Evolutionary conservation across 305 asterid species (phyloP), one percentile per base, ranked within the genome.

Genomic region (Rubia tinctorum): DNA sequence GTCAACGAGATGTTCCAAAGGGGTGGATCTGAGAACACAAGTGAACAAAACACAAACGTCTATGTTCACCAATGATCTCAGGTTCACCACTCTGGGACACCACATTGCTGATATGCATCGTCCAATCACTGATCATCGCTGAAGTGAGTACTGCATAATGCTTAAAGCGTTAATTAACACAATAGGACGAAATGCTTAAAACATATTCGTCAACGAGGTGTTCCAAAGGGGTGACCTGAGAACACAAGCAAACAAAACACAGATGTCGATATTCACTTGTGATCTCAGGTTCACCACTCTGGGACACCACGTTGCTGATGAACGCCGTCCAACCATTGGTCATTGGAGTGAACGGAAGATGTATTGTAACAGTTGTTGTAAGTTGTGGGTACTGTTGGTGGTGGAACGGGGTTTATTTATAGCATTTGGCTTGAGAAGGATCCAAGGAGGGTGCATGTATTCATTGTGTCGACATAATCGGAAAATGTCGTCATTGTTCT

Each of bases 11-110:
- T 42, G 69, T 22, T 39, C 77, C 71, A 61, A 77, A 77, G 82
- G 81, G 82, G 79, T 77, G 84, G 84, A 77, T 82, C 77, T 74
- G 77, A 77, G 84, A 81, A 77, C 84, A 77, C 84, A 70, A 71
- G 71, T 63, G 58, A 20, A 71, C 61, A 69, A 7, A 10, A 63
- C 30, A 30, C 42, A 37, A 25, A 13, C 13, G 0, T 18, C 10
- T 18, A 59, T 18, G 45, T 40, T 39, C 70, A 71, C 77, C 0
- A n/a, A 77, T 80, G 82, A 66, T 80, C 79, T 55, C 72, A 74
- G 55, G 70, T 63, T 55, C 81, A 77, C 81, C 76, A 78, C 79
- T 74, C 6, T 34, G 62, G 79, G 71, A 74, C 73, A 60, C 27
- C 58, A 76, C 75, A 74, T 66, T 73, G 80, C 37, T 53, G 65